Percentiles rank a stretch among this genome's conserved stretches.
Evolutionary conservation across 1,284 basidiomycete genomes (phyloP).

Genomic region (Vanrija humicola): DNA sequence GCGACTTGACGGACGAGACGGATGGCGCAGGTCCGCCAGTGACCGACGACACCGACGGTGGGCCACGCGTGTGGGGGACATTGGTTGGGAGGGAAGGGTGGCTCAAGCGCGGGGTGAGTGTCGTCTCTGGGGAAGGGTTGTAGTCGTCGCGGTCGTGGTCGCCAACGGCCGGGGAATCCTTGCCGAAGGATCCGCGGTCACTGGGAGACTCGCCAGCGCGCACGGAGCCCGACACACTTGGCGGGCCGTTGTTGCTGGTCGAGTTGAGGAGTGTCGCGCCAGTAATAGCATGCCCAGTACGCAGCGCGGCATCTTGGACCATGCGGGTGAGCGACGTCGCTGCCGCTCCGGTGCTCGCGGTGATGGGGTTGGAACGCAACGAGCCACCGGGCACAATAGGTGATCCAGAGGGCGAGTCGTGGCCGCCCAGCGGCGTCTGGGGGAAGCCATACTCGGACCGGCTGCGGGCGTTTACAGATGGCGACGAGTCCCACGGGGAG

Average conservation of each 20-base stretch:
- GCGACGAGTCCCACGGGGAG: slow-evolving; percentile 16
- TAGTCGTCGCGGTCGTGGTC: slow-evolving; percentile 13
- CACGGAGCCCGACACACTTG: slow-evolving; percentile 15
- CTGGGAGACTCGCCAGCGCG: slow-evolving; percentile 18
- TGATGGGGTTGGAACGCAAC: slow-evolving; percentile 17
- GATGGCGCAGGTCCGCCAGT: background rate
- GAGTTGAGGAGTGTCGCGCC: slow-evolving; percentile 19
- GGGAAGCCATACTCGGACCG: slow-evolving; percentile 32
- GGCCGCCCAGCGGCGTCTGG: slow-evolving; percentile 8
- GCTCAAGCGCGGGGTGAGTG: slow-evolving; percentile 20
- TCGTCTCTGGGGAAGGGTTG: slow-evolving; percentile 11
- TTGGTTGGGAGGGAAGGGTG: slow-evolving; percentile 2
- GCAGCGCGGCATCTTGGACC: slow-evolving; percentile 46
- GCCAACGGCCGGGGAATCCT: slow-evolving; percentile 11
- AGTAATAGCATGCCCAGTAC: slow-evolving; percentile 42
- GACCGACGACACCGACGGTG: slow-evolving; percentile 13
- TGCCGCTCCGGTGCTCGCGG: slow-evolving; percentile 17
- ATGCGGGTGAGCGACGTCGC: slow-evolving; percentile 42
- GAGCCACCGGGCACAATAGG: slow-evolving; percentile 16
- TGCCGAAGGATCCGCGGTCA: slow-evolving; percentile 14
- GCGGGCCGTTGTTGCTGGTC: slow-evolving; percentile 12
- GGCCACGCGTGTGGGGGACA: slow-evolving; percentile 2
- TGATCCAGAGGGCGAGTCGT: slow-evolving; percentile 18
- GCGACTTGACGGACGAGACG: slow-evolving; percentile 12
- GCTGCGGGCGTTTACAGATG: slow-evolving; percentile 6